Conservation (phyloP, 2,329 filamentous ascomycete species). For the Stenocarpella maydis region DNA sequence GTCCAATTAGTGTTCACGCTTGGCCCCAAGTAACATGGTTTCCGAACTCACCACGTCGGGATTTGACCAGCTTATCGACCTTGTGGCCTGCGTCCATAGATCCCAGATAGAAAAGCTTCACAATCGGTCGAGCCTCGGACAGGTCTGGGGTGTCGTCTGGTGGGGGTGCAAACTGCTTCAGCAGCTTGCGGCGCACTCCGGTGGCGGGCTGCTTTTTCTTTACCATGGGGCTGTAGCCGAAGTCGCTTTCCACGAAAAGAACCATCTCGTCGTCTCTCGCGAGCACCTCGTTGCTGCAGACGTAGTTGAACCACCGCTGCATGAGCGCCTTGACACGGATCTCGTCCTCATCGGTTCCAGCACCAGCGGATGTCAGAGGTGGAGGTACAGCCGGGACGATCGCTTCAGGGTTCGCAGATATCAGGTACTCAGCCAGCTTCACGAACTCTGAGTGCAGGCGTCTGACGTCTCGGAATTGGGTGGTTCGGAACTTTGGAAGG, state of each 20-base stretch:
- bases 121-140: constrained; percentile 85
- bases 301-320: constrained; percentile 94
- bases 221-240: constrained; percentile 95
- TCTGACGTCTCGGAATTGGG: constrained; percentile 96
- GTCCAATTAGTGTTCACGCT: constrained; percentile 43
- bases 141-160: constrained; percentile 97
- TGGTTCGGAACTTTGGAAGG: constrained; percentile 96
- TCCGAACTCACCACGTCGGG: constrained; percentile 76
- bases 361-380: constrained; percentile 92
- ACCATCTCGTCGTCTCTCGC: constrained; percentile 98
- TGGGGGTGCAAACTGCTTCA: constrained; percentile 98
- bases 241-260: constrained; percentile 98
- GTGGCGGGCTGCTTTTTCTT: constrained; percentile 97
- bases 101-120: constrained; percentile 95
- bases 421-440: constrained; percentile 94
- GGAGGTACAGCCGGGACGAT: constrained; percentile 94
- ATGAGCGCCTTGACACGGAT: constrained; percentile 84
- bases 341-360: constrained; percentile 96
- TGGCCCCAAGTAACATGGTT: not conserved
- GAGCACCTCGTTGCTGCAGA: constrained; percentile 90
- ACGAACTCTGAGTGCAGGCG: constrained; percentile 95
- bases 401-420: constrained; percentile 96
- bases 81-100: constrained; percentile 98
- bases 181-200: constrained; percentile 89
- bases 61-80: constrained; percentile 92